Evolutionary conservation across 2,329 filamentous ascomycete species (phyloP).

Genomic region (Xylariaceae sp.): DNA sequence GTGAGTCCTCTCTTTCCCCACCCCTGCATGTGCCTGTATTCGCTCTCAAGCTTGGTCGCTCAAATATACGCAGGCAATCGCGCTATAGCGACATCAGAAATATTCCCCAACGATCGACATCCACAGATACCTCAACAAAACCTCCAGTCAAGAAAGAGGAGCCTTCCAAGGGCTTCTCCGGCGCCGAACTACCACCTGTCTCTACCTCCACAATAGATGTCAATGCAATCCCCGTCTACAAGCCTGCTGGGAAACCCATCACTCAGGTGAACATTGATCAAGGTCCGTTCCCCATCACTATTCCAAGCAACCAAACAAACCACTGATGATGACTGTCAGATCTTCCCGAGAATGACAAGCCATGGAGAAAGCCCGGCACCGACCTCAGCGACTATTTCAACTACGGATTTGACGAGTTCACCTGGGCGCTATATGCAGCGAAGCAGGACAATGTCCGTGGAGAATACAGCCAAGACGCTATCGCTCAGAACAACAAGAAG

Average conservation of each 20-base stretch:
- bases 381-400: conserved; percentile 99
- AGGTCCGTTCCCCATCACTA: conserved; percentile 48
- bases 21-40: neutral
- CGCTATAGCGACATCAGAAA: conserved; percentile 71
- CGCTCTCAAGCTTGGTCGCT: neutral
- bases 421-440: conserved; percentile 91
- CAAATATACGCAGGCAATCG: conserved; percentile 54
- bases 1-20: conserved; percentile 48
- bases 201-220: conserved; percentile 85
- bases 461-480: conserved; percentile 73
- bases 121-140: conserved; percentile 58
- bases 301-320: neutral
- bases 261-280: conserved; percentile 77
- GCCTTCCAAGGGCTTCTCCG: conserved; percentile 40
- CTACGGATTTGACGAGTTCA: conserved; percentile 98
- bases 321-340: conserved; percentile 48
- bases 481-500: conserved; percentile 75
- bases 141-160: conserved; percentile 56
- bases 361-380: conserved; percentile 92
- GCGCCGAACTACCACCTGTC: conserved; percentile 60
- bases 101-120: conserved; percentile 65
- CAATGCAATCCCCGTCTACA: conserved; percentile 80
- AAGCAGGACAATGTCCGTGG: conserved; percentile 83
- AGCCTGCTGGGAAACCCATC: conserved; percentile 80
- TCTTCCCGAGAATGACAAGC: conserved; percentile 83